Base-by-base conservation (phyloP, 1,284 basidiomycete genomes). In the Waitea zeae region DNA sequence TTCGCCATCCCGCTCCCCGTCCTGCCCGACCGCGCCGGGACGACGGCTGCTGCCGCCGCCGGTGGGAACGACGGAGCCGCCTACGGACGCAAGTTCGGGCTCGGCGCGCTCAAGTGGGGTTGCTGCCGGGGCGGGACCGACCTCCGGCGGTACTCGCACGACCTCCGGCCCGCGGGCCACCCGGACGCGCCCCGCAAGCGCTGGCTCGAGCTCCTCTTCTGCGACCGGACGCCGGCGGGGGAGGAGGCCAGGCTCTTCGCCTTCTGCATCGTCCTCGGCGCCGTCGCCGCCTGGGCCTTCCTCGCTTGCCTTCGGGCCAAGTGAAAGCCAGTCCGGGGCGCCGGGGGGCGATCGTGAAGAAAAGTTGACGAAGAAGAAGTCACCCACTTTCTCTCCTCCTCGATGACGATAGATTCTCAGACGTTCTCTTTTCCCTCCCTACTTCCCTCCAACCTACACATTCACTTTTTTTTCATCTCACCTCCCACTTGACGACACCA, bases 321-420 rank as follows among this genome's bases (percentile, higher is more conserved):
- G n/a, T n/a, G n/a, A n/a, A n/a, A n/a, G n/a, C n/a, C n/a, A n/a
- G n/a, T n/a, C n/a, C 49, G 92, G 97, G 53, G 87, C 92, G 0
- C 89, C 89, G 2, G 77, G 96, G 64, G 77, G 71, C 3, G 78
- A 89, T 42, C 73, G 75, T 38, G 63, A 84, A 44, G 68, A 64
- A 30, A 72, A 77, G 28, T 56, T 84, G 53, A 92, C 92, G 0
- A 50, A 49, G 2, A 54, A 56, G 30, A 96, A 95, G 57, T 78
- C 78, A 1, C 92, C 96, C 52, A 87, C n/a, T n/a, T n/a, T n/a
- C n/a, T n/a, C n/a, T n/a, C n/a, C n/a, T n/a, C n/a, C n/a, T n/a
- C n/a, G n/a, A n/a, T n/a, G n/a, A n/a, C n/a, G n/a, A n/a, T n/a
- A n/a, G n/a, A n/a, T n/a, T n/a, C n/a, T n/a, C n/a, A n/a, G n/a